A percentile compares a stretch with the other conserved stretches of the same genome.
phyloP scores from a whole-genome alignment of 495 filamentous ascomycete species.

The Geoglossum glabrum region DNA sequence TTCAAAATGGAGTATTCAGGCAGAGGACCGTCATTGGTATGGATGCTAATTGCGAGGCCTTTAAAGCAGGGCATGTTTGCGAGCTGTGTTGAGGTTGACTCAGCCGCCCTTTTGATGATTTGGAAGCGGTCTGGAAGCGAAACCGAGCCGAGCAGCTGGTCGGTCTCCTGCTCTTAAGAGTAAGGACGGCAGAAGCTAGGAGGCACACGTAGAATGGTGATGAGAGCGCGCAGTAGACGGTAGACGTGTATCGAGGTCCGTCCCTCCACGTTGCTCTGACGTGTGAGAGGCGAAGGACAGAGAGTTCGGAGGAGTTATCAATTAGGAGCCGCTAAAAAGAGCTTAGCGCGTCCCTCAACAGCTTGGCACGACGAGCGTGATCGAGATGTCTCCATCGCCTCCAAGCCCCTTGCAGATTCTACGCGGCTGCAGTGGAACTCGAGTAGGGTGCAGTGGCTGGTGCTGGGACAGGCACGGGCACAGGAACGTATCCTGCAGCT shows the following conservation, averaged over 20 bases:
- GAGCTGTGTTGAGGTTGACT: not conserved
- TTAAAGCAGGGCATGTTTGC: conserved; percentile 87
- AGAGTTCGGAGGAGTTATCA: not conserved
- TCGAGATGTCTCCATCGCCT: not conserved
- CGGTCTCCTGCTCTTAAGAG: not conserved
- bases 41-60: conserved; percentile 89
- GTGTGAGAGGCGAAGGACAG: not conserved
- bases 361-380: not conserved
- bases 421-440: not conserved
- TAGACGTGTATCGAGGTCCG: not conserved
- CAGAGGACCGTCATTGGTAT: conserved; percentile 72
- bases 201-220: not conserved
- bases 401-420: not conserved
- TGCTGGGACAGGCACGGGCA: not conserved
- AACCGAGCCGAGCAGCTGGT: not conserved
- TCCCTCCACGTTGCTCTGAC: conserved; percentile 3
- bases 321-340: not conserved
- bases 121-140: not conserved
- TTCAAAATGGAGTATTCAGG: conserved; percentile 88
- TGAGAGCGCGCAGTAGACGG: not conserved
- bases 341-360: not conserved
- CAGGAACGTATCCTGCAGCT: not conserved
- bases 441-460: not conserved
- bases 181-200: not conserved
- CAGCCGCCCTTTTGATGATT: not conserved